Base-by-base conservation (phyloP, 2,329 filamentous ascomycete genomes). In the Colletotrichum zoysiae region DNA sequence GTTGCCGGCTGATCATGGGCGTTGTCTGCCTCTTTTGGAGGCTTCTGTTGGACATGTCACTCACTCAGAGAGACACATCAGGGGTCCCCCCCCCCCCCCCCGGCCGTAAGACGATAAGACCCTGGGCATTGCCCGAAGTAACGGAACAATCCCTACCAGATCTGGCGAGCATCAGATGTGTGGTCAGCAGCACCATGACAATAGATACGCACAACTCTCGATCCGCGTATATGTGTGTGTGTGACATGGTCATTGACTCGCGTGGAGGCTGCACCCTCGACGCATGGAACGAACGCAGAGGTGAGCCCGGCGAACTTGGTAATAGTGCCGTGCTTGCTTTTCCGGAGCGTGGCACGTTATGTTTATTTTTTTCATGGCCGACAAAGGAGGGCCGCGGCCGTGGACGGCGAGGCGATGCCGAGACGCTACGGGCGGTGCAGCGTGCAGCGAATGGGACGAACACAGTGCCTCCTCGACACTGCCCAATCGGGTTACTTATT, bases 401-500 rank as follows among this genome's bases (percentile, higher is more conserved):
- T 26, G 23, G 50, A 23, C 60, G 59, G 59, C 20, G 59, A 40
- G 35, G 33, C 16, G 35, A 44, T 18, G 38, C 35, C 61, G n/a
- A 55, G 61, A 16, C 61, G 50, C 38, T 16, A 44, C 14, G 18
- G 16, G 6, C 35, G 23, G 50, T 44, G 61, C 50, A 55, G 35
- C 23, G 38, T 55, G 61, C 50, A 64, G 61, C 50, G 61, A 64
- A 64, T 56, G 61, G 50, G 61, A 64, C 61, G 61, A 64, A 64
- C 61, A 64, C 61, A 55, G 61, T 64, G 61, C 50, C 30, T 33
- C 50, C 30, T 33, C 12, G 11, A 6, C 26, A 18, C 33, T 7
- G 23, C 50, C 50, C 61, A 46, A 46, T 12, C 20, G 18, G 38
- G 16, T 26, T 53, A 18, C 9, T 5, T 20, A 53, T 33, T 23